Base-by-base conservation (phyloP, 768 basidiomycete genomes). In the Amanita subjunquillea region DNA sequence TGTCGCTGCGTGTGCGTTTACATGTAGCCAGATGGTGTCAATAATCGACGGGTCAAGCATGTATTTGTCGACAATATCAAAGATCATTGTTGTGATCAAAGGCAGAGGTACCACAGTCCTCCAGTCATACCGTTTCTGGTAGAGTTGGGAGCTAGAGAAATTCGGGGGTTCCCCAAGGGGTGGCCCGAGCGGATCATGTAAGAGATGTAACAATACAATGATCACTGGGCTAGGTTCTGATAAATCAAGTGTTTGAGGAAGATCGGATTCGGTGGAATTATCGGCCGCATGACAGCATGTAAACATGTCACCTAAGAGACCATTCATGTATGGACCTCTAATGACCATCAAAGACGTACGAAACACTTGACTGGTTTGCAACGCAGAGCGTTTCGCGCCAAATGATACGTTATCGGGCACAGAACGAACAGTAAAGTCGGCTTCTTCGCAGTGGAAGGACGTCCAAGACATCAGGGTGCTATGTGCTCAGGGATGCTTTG, bases 61-160 rank as follows among this genome's bases (percentile, higher is more conserved):
- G 58, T 87, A 87, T 62, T 88, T 87, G 65, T 87, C 86, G 32
- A 72, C 77, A 39, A 87, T 68, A 42, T 61, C 65, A 60, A 82
- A 74, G 56, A 87, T 68, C 44, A 73, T 58, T 12, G 78, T 65
- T 12, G 65, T 71, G 37, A 87, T 74, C 15, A 87, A 64, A 20
- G 85, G 85, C 8, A 83, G 70, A 1, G 86, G 86, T 41, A 87
- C 80, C 37, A 80, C 66, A 9, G 78, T 72, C 0, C 67, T 62
- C 30, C 66, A 62, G 57, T 76, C 69, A 57, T 74, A 75, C 48
- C 59, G 55, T 44, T 62, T 63, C 37, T 58, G 61, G 47, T 60
- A 70, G 42, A 63, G 54, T 55, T 58, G 60, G 50, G 60, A 65
- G 56, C 54, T 59, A 56, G 61, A 65, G 60, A 65, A 61, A 54